Conservation (phyloP, 2,329 filamentous ascomycete species). For the Aspergillus spinulosporus region DNA sequence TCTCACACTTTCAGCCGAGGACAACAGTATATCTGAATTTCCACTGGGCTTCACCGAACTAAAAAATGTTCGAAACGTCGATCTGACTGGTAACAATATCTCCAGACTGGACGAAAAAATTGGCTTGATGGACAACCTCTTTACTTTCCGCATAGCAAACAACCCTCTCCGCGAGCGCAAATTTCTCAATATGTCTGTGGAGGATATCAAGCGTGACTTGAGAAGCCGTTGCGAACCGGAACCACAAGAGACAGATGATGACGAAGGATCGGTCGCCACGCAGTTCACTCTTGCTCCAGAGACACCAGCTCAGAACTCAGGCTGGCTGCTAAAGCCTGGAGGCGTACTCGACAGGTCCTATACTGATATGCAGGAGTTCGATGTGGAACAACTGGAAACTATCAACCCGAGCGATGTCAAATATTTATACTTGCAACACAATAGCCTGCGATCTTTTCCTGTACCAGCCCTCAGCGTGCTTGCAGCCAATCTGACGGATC, state of each 20-base stretch:
- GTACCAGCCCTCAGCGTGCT: slow-evolving; percentile 67
- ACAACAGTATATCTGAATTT: slow-evolving; percentile 76
- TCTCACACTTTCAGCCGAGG: slow-evolving; percentile 71
- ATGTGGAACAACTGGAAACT: slow-evolving; percentile 49
- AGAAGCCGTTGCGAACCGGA: slow-evolving; percentile 62
- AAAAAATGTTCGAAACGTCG: slow-evolving; percentile 68
- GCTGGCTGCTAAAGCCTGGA: slow-evolving; percentile 42
- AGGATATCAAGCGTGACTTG: slow-evolving; percentile 76
- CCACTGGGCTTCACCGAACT: slow-evolving; percentile 73
- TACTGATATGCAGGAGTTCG: slow-evolving; percentile 60
- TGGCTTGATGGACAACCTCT: slow-evolving; percentile 74
- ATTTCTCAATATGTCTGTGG: slow-evolving; percentile 74
- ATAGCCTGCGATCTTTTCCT: slow-evolving; percentile 70
- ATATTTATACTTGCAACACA: slow-evolving; percentile 71
- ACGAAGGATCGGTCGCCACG: slow-evolving; percentile 41
- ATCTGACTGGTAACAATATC: slow-evolving; percentile 85
- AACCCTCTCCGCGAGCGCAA: slow-evolving; percentile 90
- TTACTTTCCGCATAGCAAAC: slow-evolving; percentile 75
- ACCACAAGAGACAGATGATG: slow-evolving; percentile 40
- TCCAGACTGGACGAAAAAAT: slow-evolving; percentile 72
- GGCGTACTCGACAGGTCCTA: slow-evolving; percentile 67
- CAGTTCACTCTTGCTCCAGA: slow-evolving; percentile 50
- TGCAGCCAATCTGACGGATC: slow-evolving; percentile 65
- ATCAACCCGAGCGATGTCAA: slow-evolving; percentile 52
- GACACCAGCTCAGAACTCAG: slow-evolving; percentile 31